These are phyloP conservation scores for Ogataea henricii DNA, from an alignment of 805 yeast genomes.

Conservation along the genomic window DNA sequence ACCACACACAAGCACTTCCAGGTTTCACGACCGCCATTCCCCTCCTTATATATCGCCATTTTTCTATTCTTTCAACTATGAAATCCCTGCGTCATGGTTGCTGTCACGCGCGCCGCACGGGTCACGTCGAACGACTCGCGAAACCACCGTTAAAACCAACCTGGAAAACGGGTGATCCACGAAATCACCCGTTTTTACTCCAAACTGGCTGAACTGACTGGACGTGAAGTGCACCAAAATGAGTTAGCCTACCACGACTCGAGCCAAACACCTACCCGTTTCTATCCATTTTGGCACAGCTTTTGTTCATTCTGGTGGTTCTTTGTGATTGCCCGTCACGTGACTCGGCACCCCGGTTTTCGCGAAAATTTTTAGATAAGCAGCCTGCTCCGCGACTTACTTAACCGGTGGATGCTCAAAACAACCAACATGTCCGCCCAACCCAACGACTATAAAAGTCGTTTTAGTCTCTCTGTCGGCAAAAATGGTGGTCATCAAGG, in stretches of 20 bases:
- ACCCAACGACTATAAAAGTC: no score
- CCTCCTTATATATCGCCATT: conserved; percentile 10
- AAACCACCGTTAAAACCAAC: neutral
- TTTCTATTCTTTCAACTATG: no score
- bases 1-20: no score
- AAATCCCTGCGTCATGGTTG: conserved; percentile 3
- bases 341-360: neutral
- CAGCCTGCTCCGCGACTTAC: conserved; percentile 3
- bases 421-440: neutral
- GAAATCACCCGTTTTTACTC: neutral
- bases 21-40: no score
- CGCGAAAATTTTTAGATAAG: conserved; percentile 4
- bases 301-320: neutral
- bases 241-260: no score
- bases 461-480: no score
- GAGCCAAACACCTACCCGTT: no score
- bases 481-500: conserved; percentile 46
- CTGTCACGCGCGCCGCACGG: neutral
- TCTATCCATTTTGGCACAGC: neutral
- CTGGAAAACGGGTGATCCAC: neutral
- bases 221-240: no score
- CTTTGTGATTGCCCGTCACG: no score
- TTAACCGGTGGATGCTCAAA: neutral
- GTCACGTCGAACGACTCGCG: neutral
- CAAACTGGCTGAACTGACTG: no score